A percentile compares a stretch with the other conserved stretches of the same genome.
phyloP scores from a whole-genome alignment of 2,329 filamentous ascomycete genomes.

The Monosporascus sp. region DNA sequence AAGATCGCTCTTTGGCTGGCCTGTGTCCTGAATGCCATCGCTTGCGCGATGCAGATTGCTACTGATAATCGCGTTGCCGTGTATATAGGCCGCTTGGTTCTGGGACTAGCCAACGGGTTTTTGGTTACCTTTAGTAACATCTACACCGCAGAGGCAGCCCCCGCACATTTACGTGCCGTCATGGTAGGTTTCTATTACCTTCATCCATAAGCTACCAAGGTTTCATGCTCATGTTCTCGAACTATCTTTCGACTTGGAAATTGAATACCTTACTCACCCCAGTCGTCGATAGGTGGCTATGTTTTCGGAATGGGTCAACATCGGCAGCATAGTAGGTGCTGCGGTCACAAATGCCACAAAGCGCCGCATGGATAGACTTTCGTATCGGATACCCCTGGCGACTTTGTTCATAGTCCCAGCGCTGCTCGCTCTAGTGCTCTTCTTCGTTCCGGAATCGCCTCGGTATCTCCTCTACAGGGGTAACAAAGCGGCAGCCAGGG shows the following conservation, averaged over 20 bases:
- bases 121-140: slow-evolving; percentile 41
- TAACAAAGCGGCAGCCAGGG: slow-evolving; percentile 17
- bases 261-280: not conserved
- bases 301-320: slow-evolving; percentile 44
- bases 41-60: slow-evolving; percentile 38
- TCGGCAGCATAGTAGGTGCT: slow-evolving; percentile 42
- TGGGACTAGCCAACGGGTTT: slow-evolving; percentile 38
- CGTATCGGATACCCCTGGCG: slow-evolving; percentile 43
- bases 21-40: slow-evolving; percentile 38
- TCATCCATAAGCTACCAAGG: not conserved
- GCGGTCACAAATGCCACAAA: slow-evolving; percentile 37
- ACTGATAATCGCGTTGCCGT: slow-evolving; percentile 33
- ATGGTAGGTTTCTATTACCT: slow-evolving; percentile 27
- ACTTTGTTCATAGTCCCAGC: slow-evolving; percentile 40
- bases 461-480: slow-evolving; percentile 36
- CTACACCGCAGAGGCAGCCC: slow-evolving; percentile 43
- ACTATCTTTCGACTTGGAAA: not conserved
- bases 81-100: slow-evolving; percentile 41
- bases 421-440: slow-evolving; percentile 37
- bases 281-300: slow-evolving; percentile 19
- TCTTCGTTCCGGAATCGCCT: slow-evolving; percentile 42
- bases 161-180: slow-evolving; percentile 42
- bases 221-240: not conserved
- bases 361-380: slow-evolving; percentile 30
- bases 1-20: slow-evolving; percentile 41